Evolutionary conservation across 371 early-diverging fungal species (phyloP), one percentile per base, ranked within the genome.

Genomic region (Mortierella sp.): DNA sequence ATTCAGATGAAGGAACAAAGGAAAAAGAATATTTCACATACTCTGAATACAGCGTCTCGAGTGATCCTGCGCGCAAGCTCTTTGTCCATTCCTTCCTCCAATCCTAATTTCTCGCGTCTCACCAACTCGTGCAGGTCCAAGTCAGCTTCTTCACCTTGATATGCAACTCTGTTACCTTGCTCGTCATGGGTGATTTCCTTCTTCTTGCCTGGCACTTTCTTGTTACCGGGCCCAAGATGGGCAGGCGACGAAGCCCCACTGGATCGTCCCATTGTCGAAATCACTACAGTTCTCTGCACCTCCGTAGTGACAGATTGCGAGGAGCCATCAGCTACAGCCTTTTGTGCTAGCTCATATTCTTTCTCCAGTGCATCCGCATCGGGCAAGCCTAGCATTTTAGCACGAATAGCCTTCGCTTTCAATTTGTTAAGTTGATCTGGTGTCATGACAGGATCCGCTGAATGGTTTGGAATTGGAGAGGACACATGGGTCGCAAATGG

Each of bases 371-470:
- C 87, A 1, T 89, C 89, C 1, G 90, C 89, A 52, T 95, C 88
- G 2, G 89, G 88, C 3, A 86, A 67, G 1, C 91, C 92, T 88
- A 92, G 86, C 63, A 97, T 64, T 57, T 86, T 90, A 3, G 97
- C 97, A 61, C 94, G 93, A 38, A 97, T 78, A 9, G 94, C 87
- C 57, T 93, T 88, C 0, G 97, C 92, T n/a, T 93, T 90, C 60
- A 97, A 83, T 70, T 92, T 95, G 89, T 97, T 97, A 33, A 97
- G 84, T 67, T 97, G 92, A 53, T 92, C 92, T 22, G 84, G 86
- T 0, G 93, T 84, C 48, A 85, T 76, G 13, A 73, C 77, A 32
- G 85, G 77, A 21, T 72, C 78, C 24, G 70, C 45, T 0, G 77
- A n/a, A 9, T 72, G 75, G 24, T 58, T 70, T 11, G 77, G 69